These are phyloP conservation scores for Umbelopsis vinacea DNA, from an alignment of 192 early-diverging fungal species.

Conservation along the genomic window DNA sequence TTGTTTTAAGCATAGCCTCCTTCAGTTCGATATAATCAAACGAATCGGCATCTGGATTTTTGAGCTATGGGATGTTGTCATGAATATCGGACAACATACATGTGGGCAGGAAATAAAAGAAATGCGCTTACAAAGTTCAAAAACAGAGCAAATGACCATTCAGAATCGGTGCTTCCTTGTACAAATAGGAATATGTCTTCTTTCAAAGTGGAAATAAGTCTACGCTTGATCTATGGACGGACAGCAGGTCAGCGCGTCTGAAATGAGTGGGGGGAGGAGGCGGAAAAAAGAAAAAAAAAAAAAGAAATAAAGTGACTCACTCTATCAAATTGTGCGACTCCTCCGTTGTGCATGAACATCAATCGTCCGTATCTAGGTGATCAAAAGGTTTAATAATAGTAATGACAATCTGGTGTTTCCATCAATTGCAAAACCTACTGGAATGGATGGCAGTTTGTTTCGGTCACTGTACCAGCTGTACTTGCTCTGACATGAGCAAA, in stretches of 20 bases:
- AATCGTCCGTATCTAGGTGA: constrained; percentile 57
- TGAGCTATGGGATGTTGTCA: constrained; percentile 28
- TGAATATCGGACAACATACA: not conserved
- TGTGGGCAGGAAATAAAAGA: not conserved
- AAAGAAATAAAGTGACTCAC: constrained; percentile 29
- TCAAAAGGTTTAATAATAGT: constrained; percentile 5
- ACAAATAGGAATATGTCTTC: constrained; percentile 74
- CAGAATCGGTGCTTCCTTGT: constrained; percentile 82
- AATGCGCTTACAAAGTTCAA: constrained; percentile 68
- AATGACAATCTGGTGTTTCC: not conserved
- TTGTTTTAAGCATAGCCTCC: constrained; percentile 75
- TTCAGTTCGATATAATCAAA: constrained; percentile 69
- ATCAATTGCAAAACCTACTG: constrained; percentile 40
- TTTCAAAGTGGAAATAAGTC: constrained; percentile 59
- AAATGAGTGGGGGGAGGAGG: not conserved
- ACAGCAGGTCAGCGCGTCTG: not conserved
- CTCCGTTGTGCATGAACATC: constrained; percentile 88
- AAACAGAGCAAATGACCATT: constrained; percentile 82
- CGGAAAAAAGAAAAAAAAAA: not conserved
- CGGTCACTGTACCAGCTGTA: constrained; percentile 73
- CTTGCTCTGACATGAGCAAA: constrained; percentile 84
- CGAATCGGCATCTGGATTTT: constrained; percentile 43
- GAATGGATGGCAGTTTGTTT: constrained; percentile 78
- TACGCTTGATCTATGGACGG: constrained; percentile 63
- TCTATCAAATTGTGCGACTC: constrained; percentile 66